A percentile compares a stretch with the other conserved stretches of the same genome.
Evolutionary conservation across 202 grass and related monocot species (phyloP).

Genomic region (Schoenoplectus tabernaemontani): DNA sequence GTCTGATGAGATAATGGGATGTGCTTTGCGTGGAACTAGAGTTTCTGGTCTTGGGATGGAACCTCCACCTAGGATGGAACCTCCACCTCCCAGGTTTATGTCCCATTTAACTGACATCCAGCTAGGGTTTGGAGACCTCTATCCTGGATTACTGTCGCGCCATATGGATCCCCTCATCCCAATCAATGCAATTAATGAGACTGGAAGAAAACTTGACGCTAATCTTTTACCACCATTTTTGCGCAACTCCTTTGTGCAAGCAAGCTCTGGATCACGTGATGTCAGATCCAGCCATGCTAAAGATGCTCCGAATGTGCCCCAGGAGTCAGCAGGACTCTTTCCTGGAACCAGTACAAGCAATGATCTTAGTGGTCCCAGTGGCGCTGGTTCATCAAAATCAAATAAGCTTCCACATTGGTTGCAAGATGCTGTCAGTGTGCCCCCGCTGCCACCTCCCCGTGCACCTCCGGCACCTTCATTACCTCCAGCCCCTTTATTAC

Average conservation of each 20-base stretch:
- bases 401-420: slow-evolving; percentile 98
- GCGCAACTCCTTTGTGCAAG: slow-evolving; percentile 58
- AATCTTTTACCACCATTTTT: slow-evolving; percentile 46
- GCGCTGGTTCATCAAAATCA: slow-evolving; percentile 50
- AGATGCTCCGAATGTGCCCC: slow-evolving; percentile 34
- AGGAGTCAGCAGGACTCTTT: slow-evolving; percentile 38
- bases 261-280: slow-evolving; percentile 38
- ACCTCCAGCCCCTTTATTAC: slow-evolving; percentile 29
- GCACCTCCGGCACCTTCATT: slow-evolving; percentile 31
- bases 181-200: slow-evolving; percentile 43
- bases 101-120: slow-evolving; percentile 88
- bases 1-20: slow-evolving; percentile 87
- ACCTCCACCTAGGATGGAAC: slow-evolving; percentile 27
- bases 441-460: slow-evolving; percentile 31
- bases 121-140: slow-evolving; percentile 65
- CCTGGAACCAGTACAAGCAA: slow-evolving; percentile 39
- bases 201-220: slow-evolving; percentile 38
- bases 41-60: slow-evolving; percentile 61
- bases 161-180: slow-evolving; percentile 38
- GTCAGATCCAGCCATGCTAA: slow-evolving; percentile 35
- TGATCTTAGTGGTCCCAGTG: slow-evolving; percentile 28
- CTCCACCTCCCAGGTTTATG: slow-evolving; percentile 40
- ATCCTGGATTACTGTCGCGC: slow-evolving; percentile 38
- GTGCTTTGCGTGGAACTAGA: slow-evolving; percentile 72
- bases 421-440: slow-evolving; percentile 71